phyloP scores from a whole-genome alignment of 78 protist genomes.

The Mastigamoeba balamuthi region DNA sequence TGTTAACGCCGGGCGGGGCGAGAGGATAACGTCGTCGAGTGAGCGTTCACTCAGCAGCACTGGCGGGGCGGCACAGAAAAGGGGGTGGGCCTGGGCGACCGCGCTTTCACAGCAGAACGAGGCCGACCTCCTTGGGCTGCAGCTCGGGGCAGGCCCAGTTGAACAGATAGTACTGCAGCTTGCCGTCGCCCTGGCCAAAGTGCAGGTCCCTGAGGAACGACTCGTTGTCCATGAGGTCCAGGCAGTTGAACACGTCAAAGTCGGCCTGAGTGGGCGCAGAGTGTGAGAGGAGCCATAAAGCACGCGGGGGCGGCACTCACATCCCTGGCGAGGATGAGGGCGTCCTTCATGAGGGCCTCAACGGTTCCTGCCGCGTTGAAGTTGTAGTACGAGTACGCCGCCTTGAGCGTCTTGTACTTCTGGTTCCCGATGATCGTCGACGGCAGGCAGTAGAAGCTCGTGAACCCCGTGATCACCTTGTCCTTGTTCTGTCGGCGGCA shows the following conservation, averaged over 20 bases:
- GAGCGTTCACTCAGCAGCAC: too few species aligned
- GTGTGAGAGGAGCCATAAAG: neutral
- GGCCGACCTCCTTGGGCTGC: slow-evolving; percentile 40
- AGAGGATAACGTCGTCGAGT: too few species aligned
- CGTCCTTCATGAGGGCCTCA: slow-evolving; percentile 63
- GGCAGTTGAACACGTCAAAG: slow-evolving; percentile 93
- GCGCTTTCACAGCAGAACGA: slow-evolving; percentile 64
- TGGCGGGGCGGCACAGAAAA: too few species aligned
- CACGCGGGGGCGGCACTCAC: neutral
- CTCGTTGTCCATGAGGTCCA: slow-evolving; percentile 83
- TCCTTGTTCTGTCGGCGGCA: slow-evolving; percentile 3
- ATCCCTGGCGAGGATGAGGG: slow-evolving; percentile 67
- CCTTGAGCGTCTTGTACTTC: slow-evolving; percentile 62
- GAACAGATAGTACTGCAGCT: slow-evolving; percentile 83
- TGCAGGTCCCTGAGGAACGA: slow-evolving; percentile 61
- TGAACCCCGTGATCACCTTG: slow-evolving; percentile 75
- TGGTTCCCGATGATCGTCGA: slow-evolving; percentile 75
- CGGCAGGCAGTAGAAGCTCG: slow-evolving; percentile 84
- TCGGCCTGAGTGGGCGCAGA: slow-evolving; percentile 5
- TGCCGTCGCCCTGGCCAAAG: slow-evolving; percentile 96
- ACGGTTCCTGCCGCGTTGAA: slow-evolving; percentile 58
- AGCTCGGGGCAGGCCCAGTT: slow-evolving; percentile 63
- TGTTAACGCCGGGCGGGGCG: too few species aligned
- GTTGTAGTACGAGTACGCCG: slow-evolving; percentile 93
- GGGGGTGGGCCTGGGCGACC: too few species aligned